Evolutionary conservation across 768 basidiomycete species (phyloP), one percentile per base, ranked within the genome.

Genomic region (Suillus spraguei): DNA sequence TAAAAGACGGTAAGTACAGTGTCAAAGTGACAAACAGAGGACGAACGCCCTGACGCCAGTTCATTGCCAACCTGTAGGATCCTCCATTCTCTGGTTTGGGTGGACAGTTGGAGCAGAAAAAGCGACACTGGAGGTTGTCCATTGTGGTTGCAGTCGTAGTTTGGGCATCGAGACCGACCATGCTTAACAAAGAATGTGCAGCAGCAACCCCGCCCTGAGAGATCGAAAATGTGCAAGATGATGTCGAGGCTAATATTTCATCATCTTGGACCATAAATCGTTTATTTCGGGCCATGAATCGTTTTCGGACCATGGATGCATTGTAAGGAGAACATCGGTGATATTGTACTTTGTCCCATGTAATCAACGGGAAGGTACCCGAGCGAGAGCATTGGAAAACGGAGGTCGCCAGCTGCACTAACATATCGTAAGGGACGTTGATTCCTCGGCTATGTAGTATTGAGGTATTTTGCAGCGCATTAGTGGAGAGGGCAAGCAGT

Each of bases 1-100:
- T 60, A 38, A n/a, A 59, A 28, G 17, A 58, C 10, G 10, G 24
- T 58, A 6, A 41, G 55, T 10, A 20, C 9, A 20, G 2, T 3
- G 5, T 28, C 24, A 39, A 56, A 41, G 14, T 16, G 9, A 58
- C 16, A 28, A 41, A 58, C 17, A 17, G 24, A 3, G 6, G 24
- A 58, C 56, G 24, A 41, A 58, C 56, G 38, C 56, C 39, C 24
- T 20, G 38, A 20, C 56, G 56, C 38, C 56, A 58, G 56, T 58
- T 11, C 56, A 58, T 58, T 1, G 24, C 56, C 39, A 58, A 28
- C 24, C 24, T 24, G 9, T 41, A 58, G 9, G 56, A 41, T 20
- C 38, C 56, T 28, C 56, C 56, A 2, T 20, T 28, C 17, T 58
- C 17, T 32, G 24, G 17, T 11, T 20, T 41, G 17, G 56, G 17